phyloP scores from a whole-genome alignment of 805 yeast species.

The Huiozyma sinensis region DNA sequence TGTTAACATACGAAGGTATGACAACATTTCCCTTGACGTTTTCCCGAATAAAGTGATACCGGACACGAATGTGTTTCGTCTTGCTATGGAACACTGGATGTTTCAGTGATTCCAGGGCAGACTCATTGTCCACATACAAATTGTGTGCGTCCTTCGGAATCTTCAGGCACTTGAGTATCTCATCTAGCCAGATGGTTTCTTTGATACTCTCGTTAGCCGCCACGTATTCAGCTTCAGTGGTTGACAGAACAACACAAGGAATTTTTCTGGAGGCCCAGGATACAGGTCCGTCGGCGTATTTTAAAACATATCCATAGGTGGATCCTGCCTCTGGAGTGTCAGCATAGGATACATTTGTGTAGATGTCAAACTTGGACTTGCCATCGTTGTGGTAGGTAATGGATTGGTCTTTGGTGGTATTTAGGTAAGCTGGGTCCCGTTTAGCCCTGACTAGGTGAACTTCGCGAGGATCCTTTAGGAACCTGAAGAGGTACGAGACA shows the following conservation, averaged over 20 bases:
- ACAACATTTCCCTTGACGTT: neutral
- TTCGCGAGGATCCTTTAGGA: slow-evolving; percentile 3
- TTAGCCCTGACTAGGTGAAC: slow-evolving; percentile 4
- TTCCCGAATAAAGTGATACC: neutral
- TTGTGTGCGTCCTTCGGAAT: neutral
- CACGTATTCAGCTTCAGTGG: slow-evolving; percentile 1
- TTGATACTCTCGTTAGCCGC: slow-evolving; percentile 1
- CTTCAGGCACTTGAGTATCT: slow-evolving; percentile 1
- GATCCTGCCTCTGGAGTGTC: slow-evolving; percentile 1
- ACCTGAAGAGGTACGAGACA: slow-evolving; percentile 4
- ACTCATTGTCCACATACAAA: slow-evolving; percentile 3
- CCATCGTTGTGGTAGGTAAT: neutral
- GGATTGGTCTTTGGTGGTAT: slow-evolving; percentile 1
- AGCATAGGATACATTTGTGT: neutral
- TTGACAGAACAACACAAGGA: neutral
- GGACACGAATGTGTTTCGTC: slow-evolving; percentile 5
- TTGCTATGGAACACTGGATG: slow-evolving; percentile 3
- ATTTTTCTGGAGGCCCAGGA: neutral
- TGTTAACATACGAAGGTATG: neutral
- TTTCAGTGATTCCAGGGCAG: slow-evolving; percentile 1
- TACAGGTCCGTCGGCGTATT: neutral
- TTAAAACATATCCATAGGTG: neutral
- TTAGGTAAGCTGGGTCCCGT: slow-evolving; percentile 3
- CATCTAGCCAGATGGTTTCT: slow-evolving; percentile 1
- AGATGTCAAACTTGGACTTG: neutral